Base-by-base conservation (phyloP, 345 rosid genomes). In the Crucihimalaya himalaica region DNA sequence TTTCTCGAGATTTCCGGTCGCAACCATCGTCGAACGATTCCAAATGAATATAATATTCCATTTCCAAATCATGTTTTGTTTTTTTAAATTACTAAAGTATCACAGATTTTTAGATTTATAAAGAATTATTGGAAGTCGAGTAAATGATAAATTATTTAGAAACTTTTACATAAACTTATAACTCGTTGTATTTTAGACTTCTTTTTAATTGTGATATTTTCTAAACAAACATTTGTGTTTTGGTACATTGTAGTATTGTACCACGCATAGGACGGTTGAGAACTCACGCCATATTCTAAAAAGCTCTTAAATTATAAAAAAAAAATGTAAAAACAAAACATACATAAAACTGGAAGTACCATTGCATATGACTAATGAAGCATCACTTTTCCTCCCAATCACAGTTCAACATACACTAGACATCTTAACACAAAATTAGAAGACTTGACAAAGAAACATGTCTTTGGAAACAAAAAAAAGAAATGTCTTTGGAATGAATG, bases 1-100 rank as follows among this genome's bases (percentile, higher is more conserved):
- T 31, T 53, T 16, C 7, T 63, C 76, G 70, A 72, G 70, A 63
- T 11, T n/a, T 72, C 70, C 63, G 55, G 70, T 72, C 63, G 70
- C 63, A 19, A 28, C 34, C 0, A 39, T 18, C 52, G n/a, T 43
- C 16, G 54, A 45, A 45, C 35, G 66, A 60, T 57, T 31, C 45
- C 10, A 19, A 19, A n/a, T 27, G 19, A 1, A 58, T 58, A 57
- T 2, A 57, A 46, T 40, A 55, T 29, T 6, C 4, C 20, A 15
- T 28, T 28, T 55, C 16, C 13, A 8, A n/a, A 8, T 54, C n/a
- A 28, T 54, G 37, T 8, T 54, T 54, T 28, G 13, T 28, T 28
- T 28, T 31, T 15, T 31, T 31, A 31, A 16, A 56, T 16, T 55
- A 15, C 4, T 55, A 6, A 15, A 28, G 16, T 6, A 27, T 53